These are phyloP conservation scores for Arthrobotrys musiformis DNA, from an alignment of 2,329 filamentous ascomycete species.

Conservation along the genomic window DNA sequence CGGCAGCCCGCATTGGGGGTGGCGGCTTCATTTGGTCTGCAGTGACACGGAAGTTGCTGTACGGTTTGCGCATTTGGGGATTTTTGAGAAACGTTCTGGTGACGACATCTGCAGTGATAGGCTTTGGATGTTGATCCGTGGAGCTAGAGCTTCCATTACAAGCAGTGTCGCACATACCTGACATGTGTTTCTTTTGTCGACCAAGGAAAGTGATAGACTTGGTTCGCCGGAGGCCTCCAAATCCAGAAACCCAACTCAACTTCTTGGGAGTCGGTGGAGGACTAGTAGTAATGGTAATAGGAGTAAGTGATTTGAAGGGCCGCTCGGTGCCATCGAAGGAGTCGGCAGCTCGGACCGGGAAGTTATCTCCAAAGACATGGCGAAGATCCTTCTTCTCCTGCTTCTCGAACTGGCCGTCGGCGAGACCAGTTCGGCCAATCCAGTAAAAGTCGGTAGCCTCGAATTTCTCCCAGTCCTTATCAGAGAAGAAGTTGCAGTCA, in stretches of 20 bases:
- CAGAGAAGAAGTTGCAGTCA: constrained; percentile 48
- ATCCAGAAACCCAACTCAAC: constrained; percentile 20
- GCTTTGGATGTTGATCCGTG: constrained; percentile 37
- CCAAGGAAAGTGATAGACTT: constrained; percentile 33
- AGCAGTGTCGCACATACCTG: constrained; percentile 26
- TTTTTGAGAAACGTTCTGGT: constrained; percentile 48
- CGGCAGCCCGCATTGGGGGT: constrained; percentile 26
- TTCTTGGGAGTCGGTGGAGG: constrained; percentile 36
- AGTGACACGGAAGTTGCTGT: constrained; percentile 44
- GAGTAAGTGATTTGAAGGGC: constrained; percentile 2
- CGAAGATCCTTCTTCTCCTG: constrained; percentile 54
- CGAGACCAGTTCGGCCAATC: constrained; percentile 42
- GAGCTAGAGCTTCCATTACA: constrained; percentile 31
- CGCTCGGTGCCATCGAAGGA: constrained; percentile 35
- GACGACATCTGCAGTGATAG: not conserved
- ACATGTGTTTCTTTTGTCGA: constrained; percentile 29
- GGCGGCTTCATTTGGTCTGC: constrained; percentile 31
- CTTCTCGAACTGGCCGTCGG: constrained; percentile 44
- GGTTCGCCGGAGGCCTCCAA: constrained; percentile 32
- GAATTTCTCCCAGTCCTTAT: constrained; percentile 49
- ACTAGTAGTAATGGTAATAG: not conserved
- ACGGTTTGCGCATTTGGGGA: constrained; percentile 52
- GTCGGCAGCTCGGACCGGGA: constrained; percentile 38
- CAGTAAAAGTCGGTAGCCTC: constrained; percentile 51
- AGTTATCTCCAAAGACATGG: constrained; percentile 49